These are phyloP conservation scores for Cunninghamia lanceolata DNA, from an alignment of 75 land plant species.

Conservation along the genomic window DNA sequence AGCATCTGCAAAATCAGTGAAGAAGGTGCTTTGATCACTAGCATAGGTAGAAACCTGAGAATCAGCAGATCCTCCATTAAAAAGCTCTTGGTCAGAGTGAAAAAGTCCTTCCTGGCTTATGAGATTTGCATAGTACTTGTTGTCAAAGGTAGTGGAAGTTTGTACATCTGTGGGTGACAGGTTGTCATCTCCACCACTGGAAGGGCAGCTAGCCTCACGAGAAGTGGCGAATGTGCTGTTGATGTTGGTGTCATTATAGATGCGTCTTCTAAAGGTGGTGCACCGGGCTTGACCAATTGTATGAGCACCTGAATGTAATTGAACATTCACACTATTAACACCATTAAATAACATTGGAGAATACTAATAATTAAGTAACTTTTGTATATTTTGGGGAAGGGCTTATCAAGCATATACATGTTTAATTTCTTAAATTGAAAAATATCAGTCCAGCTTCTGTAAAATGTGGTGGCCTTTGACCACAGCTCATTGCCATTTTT, in stretches of 20 bases:
- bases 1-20: slow-evolving; percentile 15
- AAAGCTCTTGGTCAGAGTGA: slow-evolving; percentile 19
- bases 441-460: too few relatives aligned
- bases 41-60: neutral
- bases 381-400: too few relatives aligned
- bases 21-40: slow-evolving; percentile 10
- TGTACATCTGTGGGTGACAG: slow-evolving; percentile 40
- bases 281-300: slow-evolving; percentile 51
- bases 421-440: too few relatives aligned
- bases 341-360: too few relatives aligned
- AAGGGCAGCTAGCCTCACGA: slow-evolving; percentile 38
- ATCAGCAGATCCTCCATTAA: slow-evolving; percentile 4
- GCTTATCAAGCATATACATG: neutral
- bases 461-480: too few relatives aligned
- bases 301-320: slow-evolving; percentile 32
- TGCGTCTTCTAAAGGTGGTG: slow-evolving; percentile 19
- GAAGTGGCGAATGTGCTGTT: slow-evolving; percentile 27
- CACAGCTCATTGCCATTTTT: too few relatives aligned
- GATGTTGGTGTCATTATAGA: slow-evolving; percentile 55
- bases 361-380: too few relatives aligned
- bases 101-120: slow-evolving; percentile 7
- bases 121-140: slow-evolving; percentile 11
- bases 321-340: neutral
- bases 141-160: slow-evolving; percentile 23
- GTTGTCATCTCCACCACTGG: slow-evolving; percentile 28